Evolutionary conservation across 176 grass and related monocot species (phyloP), one percentile per base, ranked within the genome.

Genomic region (Oryza meridionalis): DNA sequence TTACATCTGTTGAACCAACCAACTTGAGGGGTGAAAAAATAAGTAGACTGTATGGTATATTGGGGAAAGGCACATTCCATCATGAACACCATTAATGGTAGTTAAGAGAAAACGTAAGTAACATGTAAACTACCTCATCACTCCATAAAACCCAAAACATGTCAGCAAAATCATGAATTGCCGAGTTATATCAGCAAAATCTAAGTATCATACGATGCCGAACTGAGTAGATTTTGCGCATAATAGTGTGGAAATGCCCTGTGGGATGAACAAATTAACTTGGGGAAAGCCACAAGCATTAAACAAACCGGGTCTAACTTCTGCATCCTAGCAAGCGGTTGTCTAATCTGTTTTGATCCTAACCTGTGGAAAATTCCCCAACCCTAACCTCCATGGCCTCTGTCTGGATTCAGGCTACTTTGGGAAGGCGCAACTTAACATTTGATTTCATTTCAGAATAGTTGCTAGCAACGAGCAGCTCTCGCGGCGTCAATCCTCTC

Each of bases 361-460:
- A 47, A 59, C 17, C 31, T 11, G 53, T 10, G 4, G n/a, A 65
- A 31, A 69, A 43, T 72, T 49, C 51, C 25, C 72, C 50, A 40
- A 27, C 25, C 42, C 64, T 70, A 50, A 38, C 63, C 75, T 77
- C 40, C 77, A 66, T 32, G 3, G 26, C 19, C 44, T 65, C 22
- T 45, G 22, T 65, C 22, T 45, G 22, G 64, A 80, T 71, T 77
- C 24, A 46, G 26, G 35, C 17, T 58, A 44, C 38, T n/a, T 45
- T 55, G 70, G 79, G n/a, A 74, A 55, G 31, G 31, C 33, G 66
- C 62, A 31, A 37, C 35, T 17, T 33, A 64, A 49, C 44, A 66
- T 66, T 55, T 72, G 58, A 44, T 81, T 76, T 38, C 32, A 44
- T 81, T 76, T 38, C 32, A 66, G 51, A 77, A 50, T 9, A 58